Evolutionary conservation across 192 early-diverging fungal species (phyloP).

Genomic region (Entomortierella beljakovae): DNA sequence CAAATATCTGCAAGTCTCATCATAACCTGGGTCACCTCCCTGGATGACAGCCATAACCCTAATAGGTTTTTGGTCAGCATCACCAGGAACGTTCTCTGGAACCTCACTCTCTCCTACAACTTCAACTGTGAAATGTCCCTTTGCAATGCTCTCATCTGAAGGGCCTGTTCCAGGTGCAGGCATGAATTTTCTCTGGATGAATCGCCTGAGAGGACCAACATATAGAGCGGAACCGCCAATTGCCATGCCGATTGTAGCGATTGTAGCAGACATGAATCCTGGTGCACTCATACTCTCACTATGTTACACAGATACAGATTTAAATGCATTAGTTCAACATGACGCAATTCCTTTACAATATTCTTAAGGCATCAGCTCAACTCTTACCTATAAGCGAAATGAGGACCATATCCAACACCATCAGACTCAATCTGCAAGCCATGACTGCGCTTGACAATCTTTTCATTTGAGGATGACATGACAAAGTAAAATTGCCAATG

Average conservation of each 20-base stretch:
- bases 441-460: slow-evolving; percentile 73
- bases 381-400: slow-evolving; percentile 55
- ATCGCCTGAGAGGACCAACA: slow-evolving; percentile 48
- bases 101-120: slow-evolving; percentile 60
- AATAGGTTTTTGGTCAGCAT: slow-evolving; percentile 3
- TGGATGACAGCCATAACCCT: slow-evolving; percentile 22
- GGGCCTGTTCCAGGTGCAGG: slow-evolving; percentile 81
- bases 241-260: slow-evolving; percentile 57
- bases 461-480: slow-evolving; percentile 73
- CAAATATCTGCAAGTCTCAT: slow-evolving; percentile 82
- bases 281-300: slow-evolving; percentile 69
- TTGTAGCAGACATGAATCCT: slow-evolving; percentile 52
- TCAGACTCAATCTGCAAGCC: slow-evolving; percentile 57
- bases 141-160: slow-evolving; percentile 62
- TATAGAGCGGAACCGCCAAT: slow-evolving; percentile 35
- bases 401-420: slow-evolving; percentile 55
- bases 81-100: slow-evolving; percentile 58
- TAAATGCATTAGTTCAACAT: background rate
- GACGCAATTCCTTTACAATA: background rate
- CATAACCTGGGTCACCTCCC: slow-evolving; percentile 84
- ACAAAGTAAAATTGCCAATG: slow-evolving; percentile 73
- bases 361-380: background rate
- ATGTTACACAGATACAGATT: background rate
- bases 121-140: slow-evolving; percentile 62
- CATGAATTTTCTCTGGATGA: slow-evolving; percentile 53